phyloP scores from a whole-genome alignment of 768 basidiomycete species.

The Amylocystis lapponica region DNA sequence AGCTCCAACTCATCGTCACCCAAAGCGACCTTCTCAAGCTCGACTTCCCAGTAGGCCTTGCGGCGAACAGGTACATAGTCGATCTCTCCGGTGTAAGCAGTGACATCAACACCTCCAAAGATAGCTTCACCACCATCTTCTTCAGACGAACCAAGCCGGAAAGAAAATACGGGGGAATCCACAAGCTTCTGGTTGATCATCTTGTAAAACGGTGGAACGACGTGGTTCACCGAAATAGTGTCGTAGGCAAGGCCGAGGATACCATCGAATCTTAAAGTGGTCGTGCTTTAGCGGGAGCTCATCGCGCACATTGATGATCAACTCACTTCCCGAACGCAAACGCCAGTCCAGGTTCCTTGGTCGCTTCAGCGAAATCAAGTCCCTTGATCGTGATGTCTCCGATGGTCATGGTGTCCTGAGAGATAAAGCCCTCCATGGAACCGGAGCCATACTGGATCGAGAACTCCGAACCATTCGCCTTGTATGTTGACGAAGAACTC shows the following conservation, averaged over 20 bases:
- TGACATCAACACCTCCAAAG: slow-evolving; percentile 84
- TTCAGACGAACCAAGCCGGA: slow-evolving; percentile 85
- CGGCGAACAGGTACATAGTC: slow-evolving; percentile 86
- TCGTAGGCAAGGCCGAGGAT: slow-evolving; percentile 93
- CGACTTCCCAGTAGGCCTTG: slow-evolving; percentile 98
- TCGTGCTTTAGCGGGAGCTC: too few species aligned
- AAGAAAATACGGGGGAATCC: slow-evolving; percentile 86
- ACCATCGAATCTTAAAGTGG: slow-evolving; percentile 73
- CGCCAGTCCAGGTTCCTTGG: slow-evolving; percentile 92
- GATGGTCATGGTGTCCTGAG: slow-evolving; percentile 72
- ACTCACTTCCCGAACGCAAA: slow-evolving; percentile 94
- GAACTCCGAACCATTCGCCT: slow-evolving; percentile 84
- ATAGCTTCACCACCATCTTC: slow-evolving; percentile 85
- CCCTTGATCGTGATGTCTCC: slow-evolving; percentile 71
- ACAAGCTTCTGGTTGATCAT: slow-evolving; percentile 82
- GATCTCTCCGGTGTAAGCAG: slow-evolving; percentile 76
- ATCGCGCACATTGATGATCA: not conserved
- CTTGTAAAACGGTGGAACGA: slow-evolving; percentile 90
- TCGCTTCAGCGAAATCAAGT: slow-evolving; percentile 93
- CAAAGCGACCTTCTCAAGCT: slow-evolving; percentile 80
- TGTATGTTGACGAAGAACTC: slow-evolving; percentile 72
- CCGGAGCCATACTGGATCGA: slow-evolving; percentile 94
- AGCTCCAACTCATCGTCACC: slow-evolving; percentile 86
- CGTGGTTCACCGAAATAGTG: slow-evolving; percentile 91
- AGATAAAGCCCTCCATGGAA: slow-evolving; percentile 95